Evolutionary conservation across 1,284 basidiomycete species (phyloP).

Genomic region (Earliella scabrosa): DNA sequence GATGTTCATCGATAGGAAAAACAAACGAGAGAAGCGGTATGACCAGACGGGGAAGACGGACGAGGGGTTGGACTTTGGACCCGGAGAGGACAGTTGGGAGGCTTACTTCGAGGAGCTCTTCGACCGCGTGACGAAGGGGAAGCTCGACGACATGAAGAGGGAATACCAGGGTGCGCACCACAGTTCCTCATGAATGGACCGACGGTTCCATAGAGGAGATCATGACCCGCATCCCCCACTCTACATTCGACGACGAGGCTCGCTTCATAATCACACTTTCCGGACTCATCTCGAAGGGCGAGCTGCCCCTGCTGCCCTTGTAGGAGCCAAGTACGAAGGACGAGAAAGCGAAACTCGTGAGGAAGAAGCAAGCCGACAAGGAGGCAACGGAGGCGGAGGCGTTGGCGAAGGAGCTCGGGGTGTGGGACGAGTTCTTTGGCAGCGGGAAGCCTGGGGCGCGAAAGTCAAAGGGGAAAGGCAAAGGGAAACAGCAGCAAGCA

Average conservation of each 20-base stretch:
- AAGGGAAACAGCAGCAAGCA: conserved; percentile 48
- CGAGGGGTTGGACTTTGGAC: conserved; percentile 72
- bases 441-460: conserved; percentile 72
- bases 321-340: conserved; percentile 81
- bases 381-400: conserved; percentile 88
- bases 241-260: conserved; percentile 78
- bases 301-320: conserved; percentile 58
- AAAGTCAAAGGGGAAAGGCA: conserved; percentile 61
- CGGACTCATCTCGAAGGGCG: conserved; percentile 63
- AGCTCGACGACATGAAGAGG: conserved; percentile 88
- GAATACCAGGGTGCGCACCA: conserved; percentile 80
- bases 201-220: conserved; percentile 79
- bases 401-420: conserved; percentile 85
- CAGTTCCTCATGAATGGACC: conserved; percentile 28
- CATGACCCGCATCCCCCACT: conserved; percentile 85
- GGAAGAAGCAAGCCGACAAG: conserved; percentile 75
- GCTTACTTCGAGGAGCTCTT: conserved; percentile 91
- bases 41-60: conserved; percentile 85
- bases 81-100: conserved; percentile 90
- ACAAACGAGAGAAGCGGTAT: conserved; percentile 75
- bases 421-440: conserved; percentile 96
- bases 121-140: conserved; percentile 82
- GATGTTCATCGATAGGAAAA: too few species aligned
- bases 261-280: conserved; percentile 81
- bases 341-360: conserved; percentile 73